Base-by-base conservation (phyloP, 2,329 filamentous ascomycete species). In the Karstenula rhodostoma region DNA sequence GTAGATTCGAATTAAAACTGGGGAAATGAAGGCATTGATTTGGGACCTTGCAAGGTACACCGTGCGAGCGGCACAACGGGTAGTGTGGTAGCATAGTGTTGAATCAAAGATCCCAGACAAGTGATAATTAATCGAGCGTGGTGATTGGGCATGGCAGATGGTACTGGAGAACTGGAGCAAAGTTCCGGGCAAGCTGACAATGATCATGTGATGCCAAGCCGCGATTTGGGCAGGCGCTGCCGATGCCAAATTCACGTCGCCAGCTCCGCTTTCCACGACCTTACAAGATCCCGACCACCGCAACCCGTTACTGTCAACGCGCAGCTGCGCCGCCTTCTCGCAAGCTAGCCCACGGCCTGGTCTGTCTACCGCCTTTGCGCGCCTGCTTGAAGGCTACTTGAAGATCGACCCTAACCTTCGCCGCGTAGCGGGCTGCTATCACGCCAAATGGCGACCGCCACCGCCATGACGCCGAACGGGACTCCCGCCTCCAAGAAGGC, bases 401-500 rank as follows among this genome's bases (percentile, higher is more conserved):
- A 27, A 19, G 25, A n/a, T 13, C 25, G 12, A 23, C n/a, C 44
- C 9, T 43, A 46, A 52, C 56, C 37, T 58, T 29, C 29, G 40
- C 27, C 29, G 52, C 27, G 27, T 42, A 55, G 52, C 52, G 27
- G 27, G 32, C 43, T 25, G 33, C 53, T 32, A 29, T 15, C 40
- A 35, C 40, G 42, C 44, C 15, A 43, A 15, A 61, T 52, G 49
- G 46, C 52, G 52, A 55, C 56, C 58, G 56, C 58, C 42, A 53
- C 58, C 57, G 60, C 59, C 60, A 67, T 46, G 48, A 76, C 75
- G 73, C 69, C 72, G 29, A 72, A 69, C 37, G 66, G 71, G 27
- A 72, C 72, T 29, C 60, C 62, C 33, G 72, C 70, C 65, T 55
- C 52, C 2, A 77, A 79, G 76, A 96, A 94, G 83, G 89, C 90